phyloP scores from a whole-genome alignment of 176 grass and related monocot genomes.

The Poa pratensis region DNA sequence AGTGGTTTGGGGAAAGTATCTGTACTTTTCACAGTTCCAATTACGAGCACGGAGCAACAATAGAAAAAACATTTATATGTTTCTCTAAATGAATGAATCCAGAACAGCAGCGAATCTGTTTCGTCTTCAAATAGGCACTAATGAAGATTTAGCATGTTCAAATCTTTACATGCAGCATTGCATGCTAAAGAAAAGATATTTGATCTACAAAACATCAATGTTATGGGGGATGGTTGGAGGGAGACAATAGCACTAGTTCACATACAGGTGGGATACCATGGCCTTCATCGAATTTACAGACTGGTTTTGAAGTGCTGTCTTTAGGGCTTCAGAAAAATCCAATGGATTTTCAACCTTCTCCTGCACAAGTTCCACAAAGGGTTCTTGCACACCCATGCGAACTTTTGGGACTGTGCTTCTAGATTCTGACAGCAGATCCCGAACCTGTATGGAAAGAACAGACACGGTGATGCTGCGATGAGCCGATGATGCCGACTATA shows the following conservation, averaged over 20 bases:
- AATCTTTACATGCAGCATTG: constrained; percentile 21
- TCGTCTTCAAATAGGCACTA: constrained; percentile 25
- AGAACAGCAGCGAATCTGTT: neutral
- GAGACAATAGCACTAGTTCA: constrained; percentile 42
- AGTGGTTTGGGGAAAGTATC: neutral
- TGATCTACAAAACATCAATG: constrained; percentile 12
- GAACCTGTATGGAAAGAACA: constrained; percentile 60
- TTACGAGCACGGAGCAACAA: neutral
- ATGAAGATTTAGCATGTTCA: neutral
- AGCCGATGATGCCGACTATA: constrained; percentile 13
- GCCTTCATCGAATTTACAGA: constrained; percentile 67
- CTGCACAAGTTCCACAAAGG: constrained; percentile 86
- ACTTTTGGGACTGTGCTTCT: constrained; percentile 63
- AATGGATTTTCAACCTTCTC: constrained; percentile 91
- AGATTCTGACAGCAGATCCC: constrained; percentile 82
- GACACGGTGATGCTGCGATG: constrained; percentile 14
- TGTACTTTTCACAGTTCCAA: neutral
- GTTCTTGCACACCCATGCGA: constrained; percentile 72
- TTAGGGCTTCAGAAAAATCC: constrained; percentile 77
- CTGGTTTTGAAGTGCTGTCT: constrained; percentile 78
- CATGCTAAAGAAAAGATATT: constrained; percentile 5
- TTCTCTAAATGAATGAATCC: constrained; percentile 7
- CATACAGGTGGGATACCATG: constrained; percentile 88
- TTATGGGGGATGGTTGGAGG: neutral
- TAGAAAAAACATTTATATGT: neutral